Percentiles rank a stretch among this genome's conserved stretches.
phyloP scores from a whole-genome alignment of 352 stramenopile species.

The Pythium scleroteichum region DNA sequence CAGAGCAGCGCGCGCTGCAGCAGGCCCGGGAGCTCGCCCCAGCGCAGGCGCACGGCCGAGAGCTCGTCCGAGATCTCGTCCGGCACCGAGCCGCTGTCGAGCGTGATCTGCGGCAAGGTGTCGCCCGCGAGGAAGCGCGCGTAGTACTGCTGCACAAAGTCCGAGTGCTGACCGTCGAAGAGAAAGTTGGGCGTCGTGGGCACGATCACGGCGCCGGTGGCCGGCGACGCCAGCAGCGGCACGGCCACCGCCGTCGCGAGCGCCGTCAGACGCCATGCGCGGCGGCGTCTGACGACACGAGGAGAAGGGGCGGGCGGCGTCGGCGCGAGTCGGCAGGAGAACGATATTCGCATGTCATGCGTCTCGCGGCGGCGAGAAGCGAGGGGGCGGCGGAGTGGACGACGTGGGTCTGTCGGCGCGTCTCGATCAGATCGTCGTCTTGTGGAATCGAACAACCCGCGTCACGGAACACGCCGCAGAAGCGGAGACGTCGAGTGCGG shows the following conservation, averaged over 20 bases:
- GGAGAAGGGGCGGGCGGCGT: not conserved
- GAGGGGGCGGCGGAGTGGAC: no score
- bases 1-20: constrained; percentile 69
- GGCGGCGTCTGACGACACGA: no score
- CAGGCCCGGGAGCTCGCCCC: constrained; percentile 49
- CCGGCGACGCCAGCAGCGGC: not conserved
- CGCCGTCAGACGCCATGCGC: not conserved
- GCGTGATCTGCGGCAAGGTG: constrained; percentile 31
- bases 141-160: constrained; percentile 75
- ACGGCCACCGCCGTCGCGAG: not conserved
- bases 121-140: constrained; percentile 41
- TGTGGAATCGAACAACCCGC: not conserved
- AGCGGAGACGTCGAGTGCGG: not conserved
- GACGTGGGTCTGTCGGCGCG: no score
- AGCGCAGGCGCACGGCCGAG: constrained; percentile 38
- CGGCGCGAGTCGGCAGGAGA: not conserved
- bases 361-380: not conserved
- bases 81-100: constrained; percentile 32
- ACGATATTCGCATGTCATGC: constrained; percentile 16
- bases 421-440: not conserved
- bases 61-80: constrained; percentile 34
- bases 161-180: constrained; percentile 59
- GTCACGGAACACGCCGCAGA: constrained; percentile 14
- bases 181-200: constrained; percentile 46
- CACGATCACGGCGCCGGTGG: constrained; percentile 20